These are phyloP conservation scores for Asterionellopsis glacialis DNA, from an alignment of 108 stramenopile species.

Conservation along the genomic window DNA sequence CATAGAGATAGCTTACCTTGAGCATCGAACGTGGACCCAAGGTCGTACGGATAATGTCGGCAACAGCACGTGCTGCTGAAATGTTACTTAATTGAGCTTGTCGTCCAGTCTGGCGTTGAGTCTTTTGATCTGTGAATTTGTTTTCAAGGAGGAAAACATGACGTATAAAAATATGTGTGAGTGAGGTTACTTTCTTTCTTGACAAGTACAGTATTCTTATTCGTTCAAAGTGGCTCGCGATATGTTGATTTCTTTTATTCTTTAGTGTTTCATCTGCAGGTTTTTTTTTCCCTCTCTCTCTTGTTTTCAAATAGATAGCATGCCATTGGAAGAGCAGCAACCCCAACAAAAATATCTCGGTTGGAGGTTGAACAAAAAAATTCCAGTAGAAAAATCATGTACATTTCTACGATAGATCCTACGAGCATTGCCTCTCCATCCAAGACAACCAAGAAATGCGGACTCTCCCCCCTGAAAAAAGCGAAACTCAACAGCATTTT, in stretches of 20 bases:
- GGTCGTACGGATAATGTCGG: slow-evolving; percentile 98
- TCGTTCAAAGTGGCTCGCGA: neutral
- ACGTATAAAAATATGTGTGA: slow-evolving; percentile 18
- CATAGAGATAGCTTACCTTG: slow-evolving; percentile 71
- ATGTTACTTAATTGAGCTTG: slow-evolving; percentile 97
- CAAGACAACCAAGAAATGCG: neutral
- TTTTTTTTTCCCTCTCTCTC: too few species aligned
- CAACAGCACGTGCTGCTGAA: slow-evolving; percentile 89
- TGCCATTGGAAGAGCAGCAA: too few species aligned
- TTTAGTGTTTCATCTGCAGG: too few species aligned
- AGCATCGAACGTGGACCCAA: slow-evolving; percentile 98
- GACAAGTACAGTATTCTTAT: neutral
- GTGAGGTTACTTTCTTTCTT: neutral
- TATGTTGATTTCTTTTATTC: too few species aligned
- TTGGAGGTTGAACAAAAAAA: neutral
- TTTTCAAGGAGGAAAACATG: slow-evolving; percentile 33
- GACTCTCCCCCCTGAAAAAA: neutral
- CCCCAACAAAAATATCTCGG: too few species aligned
- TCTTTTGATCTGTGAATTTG: slow-evolving; percentile 85
- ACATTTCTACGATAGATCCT: too few species aligned
- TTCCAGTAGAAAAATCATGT: neutral
- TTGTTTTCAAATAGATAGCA: too few species aligned
- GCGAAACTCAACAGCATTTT: neutral
- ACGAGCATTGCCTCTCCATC: too few species aligned
- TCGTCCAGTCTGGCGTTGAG: slow-evolving; percentile 95